Conservation (phyloP, 1,284 basidiomycete genomes). For the Trametes pubescens region DNA sequence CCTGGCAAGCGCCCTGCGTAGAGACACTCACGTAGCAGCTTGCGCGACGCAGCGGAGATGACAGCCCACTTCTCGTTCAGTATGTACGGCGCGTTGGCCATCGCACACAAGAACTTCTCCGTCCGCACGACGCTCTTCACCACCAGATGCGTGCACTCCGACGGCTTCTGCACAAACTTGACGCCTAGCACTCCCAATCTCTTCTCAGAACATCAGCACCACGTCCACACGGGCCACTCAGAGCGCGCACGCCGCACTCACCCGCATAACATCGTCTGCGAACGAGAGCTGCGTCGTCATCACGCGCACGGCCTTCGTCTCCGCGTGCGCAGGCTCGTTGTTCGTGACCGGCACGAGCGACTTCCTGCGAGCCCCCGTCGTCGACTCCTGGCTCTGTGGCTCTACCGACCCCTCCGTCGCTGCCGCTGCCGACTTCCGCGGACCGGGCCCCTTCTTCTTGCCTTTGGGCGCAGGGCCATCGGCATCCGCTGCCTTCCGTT, state of each 20-base stretch:
- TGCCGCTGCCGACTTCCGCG: constrained; percentile 14
- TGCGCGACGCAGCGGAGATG: constrained; percentile 61
- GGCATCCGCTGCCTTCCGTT: constrained; percentile 34
- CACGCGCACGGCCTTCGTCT: constrained; percentile 47
- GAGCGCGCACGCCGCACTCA: constrained; percentile 38
- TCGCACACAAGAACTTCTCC: constrained; percentile 83
- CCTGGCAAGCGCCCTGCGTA: background rate
- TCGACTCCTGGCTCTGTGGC: constrained; percentile 31
- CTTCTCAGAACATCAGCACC: constrained; percentile 46
- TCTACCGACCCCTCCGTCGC: constrained; percentile 21
- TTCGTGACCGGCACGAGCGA: constrained; percentile 16
- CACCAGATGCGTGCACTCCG: constrained; percentile 81
- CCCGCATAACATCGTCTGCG: constrained; percentile 62
- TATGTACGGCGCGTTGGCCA: constrained; percentile 67
- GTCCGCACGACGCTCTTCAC: constrained; percentile 75
- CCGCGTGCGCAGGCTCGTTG: constrained; percentile 2
- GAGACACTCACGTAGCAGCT: constrained; percentile 65
- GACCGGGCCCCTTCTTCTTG: constrained; percentile 32
- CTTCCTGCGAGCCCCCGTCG: constrained; percentile 23
- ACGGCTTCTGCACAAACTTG: constrained; percentile 63
- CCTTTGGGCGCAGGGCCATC: constrained; percentile 33
- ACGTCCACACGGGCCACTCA: background rate
- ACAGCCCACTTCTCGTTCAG: constrained; percentile 73
- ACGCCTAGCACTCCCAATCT: constrained; percentile 68
- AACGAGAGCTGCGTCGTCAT: constrained; percentile 70